Conservation (phyloP, 768 basidiomycete species). For the Termitomyces sp. region DNA sequence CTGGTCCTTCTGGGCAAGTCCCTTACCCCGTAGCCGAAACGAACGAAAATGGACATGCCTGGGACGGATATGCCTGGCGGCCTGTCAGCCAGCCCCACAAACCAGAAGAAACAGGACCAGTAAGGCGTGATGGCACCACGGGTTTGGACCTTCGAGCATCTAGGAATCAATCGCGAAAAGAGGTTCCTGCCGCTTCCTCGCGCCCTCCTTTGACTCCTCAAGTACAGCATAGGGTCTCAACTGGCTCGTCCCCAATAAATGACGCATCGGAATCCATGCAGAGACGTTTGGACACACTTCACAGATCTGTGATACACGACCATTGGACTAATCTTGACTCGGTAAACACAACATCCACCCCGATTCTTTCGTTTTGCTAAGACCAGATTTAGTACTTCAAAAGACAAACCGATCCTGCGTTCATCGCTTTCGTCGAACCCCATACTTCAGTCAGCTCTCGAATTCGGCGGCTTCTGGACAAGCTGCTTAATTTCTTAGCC, state of each 20-base stretch:
- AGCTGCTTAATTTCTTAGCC: not conserved
- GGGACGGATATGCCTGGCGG: not conserved
- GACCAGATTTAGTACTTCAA: not conserved
- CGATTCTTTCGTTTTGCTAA: not conserved
- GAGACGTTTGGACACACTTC: not conserved
- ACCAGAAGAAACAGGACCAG: not conserved
- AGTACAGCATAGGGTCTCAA: not conserved
- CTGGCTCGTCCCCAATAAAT: not conserved
- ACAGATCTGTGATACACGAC: not conserved
- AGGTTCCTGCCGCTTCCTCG: not conserved
- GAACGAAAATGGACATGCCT: not conserved
- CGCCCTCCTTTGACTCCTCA: not conserved
- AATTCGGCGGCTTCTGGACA: not conserved
- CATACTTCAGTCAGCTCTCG: not conserved
- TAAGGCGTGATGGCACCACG: not conserved
- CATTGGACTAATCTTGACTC: conserved; percentile 2
- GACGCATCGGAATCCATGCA: not conserved
- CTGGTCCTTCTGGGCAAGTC: not conserved
- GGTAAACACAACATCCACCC: not conserved
- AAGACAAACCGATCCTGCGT: not conserved
- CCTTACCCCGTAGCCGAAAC: not conserved
- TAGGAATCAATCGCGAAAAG: not conserved
- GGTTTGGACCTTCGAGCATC: too few relatives aligned
- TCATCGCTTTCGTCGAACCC: not conserved
- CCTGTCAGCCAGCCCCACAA: not conserved